Base-by-base conservation (phyloP, 2,329 filamentous ascomycete species). In the Orbilia oligospora region DNA sequence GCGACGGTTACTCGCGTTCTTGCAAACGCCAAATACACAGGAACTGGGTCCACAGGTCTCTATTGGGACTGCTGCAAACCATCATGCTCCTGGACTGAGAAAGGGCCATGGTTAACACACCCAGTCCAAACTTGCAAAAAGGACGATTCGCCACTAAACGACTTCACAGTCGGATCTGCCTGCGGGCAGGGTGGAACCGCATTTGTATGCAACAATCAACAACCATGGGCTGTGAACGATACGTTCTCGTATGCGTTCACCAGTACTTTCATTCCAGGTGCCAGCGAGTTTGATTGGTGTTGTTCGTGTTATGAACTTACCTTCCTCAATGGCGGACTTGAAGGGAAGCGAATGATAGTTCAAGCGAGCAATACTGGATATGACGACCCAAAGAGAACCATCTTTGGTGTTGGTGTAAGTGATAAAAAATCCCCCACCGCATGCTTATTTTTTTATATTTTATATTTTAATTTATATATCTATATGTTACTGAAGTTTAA, bases 21-120 rank as follows among this genome's bases (percentile, higher is more conserved):
- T 33, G 75, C 46, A 16, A 30, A 69, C 44, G 16, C 38, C 14
- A 72, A 72, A 20, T 44, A 48, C 36, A 48, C 33, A 20, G 82
- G 82, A 49, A 80, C 82, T 33, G 84, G 84, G 41, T 82, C 71
- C n/a, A 84, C 84, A 18, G 84, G 83, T 10, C 83, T 84, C 41
- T 84, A 84, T 81, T 85, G 82, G 82, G 90, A 92, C 83, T 92
- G 91, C 86, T 92, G 90, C 86, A 92, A 93, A 86, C 88, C 90
- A 22, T 90, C 89, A 18, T 92, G 90, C 83, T 86, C 86, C 2
- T 87, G 80, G 81, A 69, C n/a, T 20, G 77, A 78, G 38, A 81
- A 81, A 69, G 80, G 73, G 16, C 18, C 48, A n/a, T 72, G 58
- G 46, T 56, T 81, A 36, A 79, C 81, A 12, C 79, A 80, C 14